These are phyloP conservation scores for Sporothrix brasiliensis DNA, from an alignment of 2,329 filamentous ascomycete genomes.

Conservation along the genomic window DNA sequence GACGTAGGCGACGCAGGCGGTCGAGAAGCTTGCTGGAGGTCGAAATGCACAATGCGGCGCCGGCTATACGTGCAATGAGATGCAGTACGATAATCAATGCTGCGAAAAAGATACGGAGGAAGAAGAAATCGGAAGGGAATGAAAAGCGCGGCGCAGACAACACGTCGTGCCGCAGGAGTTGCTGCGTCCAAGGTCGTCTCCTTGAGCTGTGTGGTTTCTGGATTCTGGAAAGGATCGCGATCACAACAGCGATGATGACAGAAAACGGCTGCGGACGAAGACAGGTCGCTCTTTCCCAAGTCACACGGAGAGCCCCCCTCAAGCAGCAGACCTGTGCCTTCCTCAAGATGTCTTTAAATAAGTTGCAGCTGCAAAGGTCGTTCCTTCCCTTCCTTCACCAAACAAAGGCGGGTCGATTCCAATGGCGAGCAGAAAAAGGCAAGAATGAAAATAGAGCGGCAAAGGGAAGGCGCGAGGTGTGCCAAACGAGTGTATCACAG, in stretches of 20 bases:
- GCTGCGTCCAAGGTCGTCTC: not conserved
- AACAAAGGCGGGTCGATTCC: not conserved
- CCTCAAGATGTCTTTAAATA: not conserved
- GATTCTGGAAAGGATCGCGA: not conserved
- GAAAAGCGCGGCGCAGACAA: not conserved
- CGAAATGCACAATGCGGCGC: constrained; percentile 8
- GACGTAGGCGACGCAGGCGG: too few species aligned
- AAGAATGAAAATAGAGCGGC: not conserved
- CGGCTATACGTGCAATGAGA: not conserved
- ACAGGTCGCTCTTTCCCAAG: constrained; percentile 1
- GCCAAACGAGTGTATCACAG: not conserved
- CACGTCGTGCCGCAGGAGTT: constrained; percentile 1
- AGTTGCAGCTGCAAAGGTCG: not conserved
- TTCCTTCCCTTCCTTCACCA: not conserved
- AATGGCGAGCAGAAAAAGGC: not conserved
- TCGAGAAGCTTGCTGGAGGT: not conserved
- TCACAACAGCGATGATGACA: constrained; percentile 11
- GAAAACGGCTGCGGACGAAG: too few species aligned
- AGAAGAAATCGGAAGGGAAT: not conserved
- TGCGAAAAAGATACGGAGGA: not conserved
- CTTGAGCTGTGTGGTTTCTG: not conserved
- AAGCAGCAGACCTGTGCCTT: not conserved
- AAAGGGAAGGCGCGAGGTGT: constrained; percentile 6
- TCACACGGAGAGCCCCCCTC: not conserved
- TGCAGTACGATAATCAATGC: not conserved